Evolutionary conservation across 768 basidiomycete genomes (phyloP).

Genomic region (Dacryopinax primogenitus): DNA sequence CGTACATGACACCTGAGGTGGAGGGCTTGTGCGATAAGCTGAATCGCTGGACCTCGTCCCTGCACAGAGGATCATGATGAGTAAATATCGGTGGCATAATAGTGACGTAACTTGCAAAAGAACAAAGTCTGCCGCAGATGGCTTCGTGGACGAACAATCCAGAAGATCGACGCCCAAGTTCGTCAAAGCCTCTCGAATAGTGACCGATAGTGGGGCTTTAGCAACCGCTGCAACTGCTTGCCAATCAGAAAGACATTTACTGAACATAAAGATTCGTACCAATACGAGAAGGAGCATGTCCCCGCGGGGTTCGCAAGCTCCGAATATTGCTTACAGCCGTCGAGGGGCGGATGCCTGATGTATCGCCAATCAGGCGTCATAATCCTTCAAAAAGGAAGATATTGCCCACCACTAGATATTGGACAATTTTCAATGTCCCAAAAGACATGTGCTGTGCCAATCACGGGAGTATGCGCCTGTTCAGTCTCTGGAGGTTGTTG

Average conservation of each 20-base stretch:
- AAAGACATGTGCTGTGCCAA: neutral
- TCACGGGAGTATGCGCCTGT: neutral
- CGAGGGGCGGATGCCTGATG: neutral
- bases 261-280: neutral
- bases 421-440: neutral
- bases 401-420: neutral
- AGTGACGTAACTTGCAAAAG: neutral
- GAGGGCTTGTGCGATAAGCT: neutral
- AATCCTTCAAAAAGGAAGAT: neutral
- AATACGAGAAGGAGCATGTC: neutral
- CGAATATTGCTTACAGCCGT: neutral
- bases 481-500: neutral
- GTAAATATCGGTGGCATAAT: neutral
- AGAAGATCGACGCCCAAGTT: neutral
- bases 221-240: neutral
- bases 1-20: neutral
- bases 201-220: neutral
- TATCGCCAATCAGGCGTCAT: neutral
- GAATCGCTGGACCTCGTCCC: neutral
- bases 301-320: neutral
- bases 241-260: neutral
- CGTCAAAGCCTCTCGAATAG: neutral
- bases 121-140: neutral
- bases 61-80: neutral
- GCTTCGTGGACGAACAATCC: neutral